Evolutionary conservation across 371 early-diverging fungal species (phyloP).

Genomic region (Mucor ambiguus): DNA sequence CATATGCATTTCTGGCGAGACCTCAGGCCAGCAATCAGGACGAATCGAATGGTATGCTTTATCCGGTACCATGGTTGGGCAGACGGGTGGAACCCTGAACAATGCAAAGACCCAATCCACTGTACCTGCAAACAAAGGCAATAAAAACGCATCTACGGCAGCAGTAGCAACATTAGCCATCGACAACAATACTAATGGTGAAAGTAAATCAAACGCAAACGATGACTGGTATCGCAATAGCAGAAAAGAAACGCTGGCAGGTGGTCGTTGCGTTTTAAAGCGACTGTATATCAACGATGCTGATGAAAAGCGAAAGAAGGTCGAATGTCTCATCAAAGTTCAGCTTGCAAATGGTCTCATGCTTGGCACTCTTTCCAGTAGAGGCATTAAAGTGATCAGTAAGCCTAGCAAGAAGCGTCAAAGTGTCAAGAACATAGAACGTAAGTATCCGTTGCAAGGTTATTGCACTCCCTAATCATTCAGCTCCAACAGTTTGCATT

Average conservation of each 20-base stretch:
- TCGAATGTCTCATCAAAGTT: conserved; percentile 68
- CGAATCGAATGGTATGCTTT: conserved; percentile 47
- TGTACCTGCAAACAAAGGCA: neutral
- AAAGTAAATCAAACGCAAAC: conserved; percentile 34
- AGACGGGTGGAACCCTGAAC: conserved; percentile 26
- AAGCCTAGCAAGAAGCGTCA: conserved; percentile 80
- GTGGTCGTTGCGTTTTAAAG: conserved; percentile 73
- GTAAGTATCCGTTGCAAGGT: conserved; percentile 21
- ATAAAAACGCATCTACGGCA: neutral
- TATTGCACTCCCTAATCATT: neutral
- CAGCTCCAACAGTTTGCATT: conserved; percentile 61
- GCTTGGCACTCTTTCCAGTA: conserved; percentile 67
- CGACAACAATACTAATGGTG: neutral
- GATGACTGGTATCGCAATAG: conserved; percentile 27
- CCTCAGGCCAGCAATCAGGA: conserved; percentile 38
- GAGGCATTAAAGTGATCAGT: conserved; percentile 76
- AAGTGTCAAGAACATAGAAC: conserved; percentile 75
- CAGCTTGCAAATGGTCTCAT: conserved; percentile 60
- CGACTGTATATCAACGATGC: conserved; percentile 76
- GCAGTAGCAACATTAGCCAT: neutral
- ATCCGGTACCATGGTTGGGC: conserved; percentile 33
- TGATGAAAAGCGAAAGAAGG: conserved; percentile 74
- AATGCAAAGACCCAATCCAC: neutral
- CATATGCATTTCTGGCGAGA: conserved; percentile 50
- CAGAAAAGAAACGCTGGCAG: conserved; percentile 26